Percentiles rank a stretch among this genome's conserved stretches.
Conservation (phyloP, 2,329 filamentous ascomycete genomes). For the Metarhizium robertsii region DNA sequence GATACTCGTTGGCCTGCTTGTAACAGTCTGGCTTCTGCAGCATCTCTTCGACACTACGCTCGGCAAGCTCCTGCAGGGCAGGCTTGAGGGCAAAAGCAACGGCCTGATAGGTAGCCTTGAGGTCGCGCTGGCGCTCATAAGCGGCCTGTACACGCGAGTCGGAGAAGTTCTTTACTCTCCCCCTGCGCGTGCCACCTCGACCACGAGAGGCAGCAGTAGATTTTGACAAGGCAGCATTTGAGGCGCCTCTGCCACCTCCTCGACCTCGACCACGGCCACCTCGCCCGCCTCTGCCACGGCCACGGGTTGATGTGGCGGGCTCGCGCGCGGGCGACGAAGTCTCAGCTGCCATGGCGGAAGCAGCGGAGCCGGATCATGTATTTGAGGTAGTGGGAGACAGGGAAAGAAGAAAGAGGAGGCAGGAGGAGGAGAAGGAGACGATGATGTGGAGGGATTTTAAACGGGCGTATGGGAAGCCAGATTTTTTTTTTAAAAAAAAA, state of each 20-base stretch:
- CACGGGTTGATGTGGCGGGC: slow-evolving; percentile 21
- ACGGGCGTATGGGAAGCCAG: too few relatives aligned
- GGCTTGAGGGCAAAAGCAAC: slow-evolving; percentile 55
- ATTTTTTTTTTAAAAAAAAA: neutral
- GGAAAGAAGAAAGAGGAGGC: neutral
- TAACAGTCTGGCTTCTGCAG: slow-evolving; percentile 43
- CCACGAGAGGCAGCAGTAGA: slow-evolving; percentile 26
- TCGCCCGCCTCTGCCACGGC: slow-evolving; percentile 21
- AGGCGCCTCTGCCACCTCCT: slow-evolving; percentile 19
- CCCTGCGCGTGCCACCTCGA: slow-evolving; percentile 31
- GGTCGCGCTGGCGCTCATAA: slow-evolving; percentile 54
- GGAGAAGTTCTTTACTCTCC: slow-evolving; percentile 47
- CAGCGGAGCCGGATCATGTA: slow-evolving; percentile 22
- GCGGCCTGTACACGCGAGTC: slow-evolving; percentile 46
- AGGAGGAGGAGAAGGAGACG: neutral
- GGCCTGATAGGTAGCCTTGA: slow-evolving; percentile 56
- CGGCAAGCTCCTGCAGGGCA: slow-evolving; percentile 55
- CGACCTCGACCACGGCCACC: slow-evolving; percentile 9
- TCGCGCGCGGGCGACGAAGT: slow-evolving; percentile 28
- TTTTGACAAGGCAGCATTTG: slow-evolving; percentile 22
- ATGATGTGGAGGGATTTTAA: neutral
- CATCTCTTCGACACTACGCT: slow-evolving; percentile 48
- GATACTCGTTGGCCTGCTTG: slow-evolving; percentile 44
- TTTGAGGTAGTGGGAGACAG: neutral
- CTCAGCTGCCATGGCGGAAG: slow-evolving; percentile 26